Base-by-base conservation (phyloP, 805 yeast species). In the Wickerhamiella sergipiensis region DNA sequence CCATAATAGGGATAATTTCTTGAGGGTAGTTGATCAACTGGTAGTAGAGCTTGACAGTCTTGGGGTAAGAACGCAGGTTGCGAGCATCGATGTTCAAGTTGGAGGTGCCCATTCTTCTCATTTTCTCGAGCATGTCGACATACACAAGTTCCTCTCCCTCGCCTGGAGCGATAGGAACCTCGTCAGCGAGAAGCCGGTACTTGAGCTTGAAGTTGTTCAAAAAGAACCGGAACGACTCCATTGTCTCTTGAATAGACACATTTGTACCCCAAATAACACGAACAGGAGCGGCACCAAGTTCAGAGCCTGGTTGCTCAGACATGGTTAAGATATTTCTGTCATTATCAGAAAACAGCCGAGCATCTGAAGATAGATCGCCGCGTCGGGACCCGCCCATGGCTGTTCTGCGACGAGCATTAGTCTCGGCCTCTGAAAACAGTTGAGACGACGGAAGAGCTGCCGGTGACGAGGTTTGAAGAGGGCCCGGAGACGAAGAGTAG, bases 221-320 rank as follows among this genome's bases (percentile, higher is more conserved):
- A 58, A 92, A 92, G 56, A 81, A 81, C 56, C 94, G 74, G 69
- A 92, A 90, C 48, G 77, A 75, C 57, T 79, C 83, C 39, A 85
- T 76, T 59, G 92, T 82, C 62, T 92, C 96, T 61, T 80, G 85
- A 61, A 92, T 89, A 46, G 94, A 83, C 24, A 92, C 95, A 63
- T 90, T 88, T 1, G 98, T 92, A 67, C 98, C 98, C 98, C 98
- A 92, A 61, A 92, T 90, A 50, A 92, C 95, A 61, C 94, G 77
- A 22, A 81, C 79, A 0, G 95, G 95, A 57, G 84, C 95, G 49
- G 62, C 61, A n/a, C 62, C 58, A 3, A 57, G 57, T 36, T 61
- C 64, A 7, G 63, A 57, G 31, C 50, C 47, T 5, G 36, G 36
- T 10, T n/a, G 29, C 15, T 13, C 38, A 7, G 39, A 29, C 47